Conservation (phyloP, 1,139 yeast genomes). For the Lodderomyces metapsilosis region DNA sequence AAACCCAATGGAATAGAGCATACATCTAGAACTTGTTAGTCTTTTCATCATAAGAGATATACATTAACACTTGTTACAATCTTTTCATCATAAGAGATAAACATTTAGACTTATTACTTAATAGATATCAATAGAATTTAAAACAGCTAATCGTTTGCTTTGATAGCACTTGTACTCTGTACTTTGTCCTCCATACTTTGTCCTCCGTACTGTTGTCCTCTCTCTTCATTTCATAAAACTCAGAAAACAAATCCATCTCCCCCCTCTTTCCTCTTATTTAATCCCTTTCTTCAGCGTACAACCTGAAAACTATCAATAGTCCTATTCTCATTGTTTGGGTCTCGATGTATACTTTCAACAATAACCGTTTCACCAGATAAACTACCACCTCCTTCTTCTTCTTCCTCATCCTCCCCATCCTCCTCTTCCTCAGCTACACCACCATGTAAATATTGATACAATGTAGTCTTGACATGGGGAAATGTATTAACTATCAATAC, state of each 20-base stretch:
- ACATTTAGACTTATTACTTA: no score
- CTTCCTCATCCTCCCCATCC: slow-evolving; percentile 19
- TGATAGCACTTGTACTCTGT: no score
- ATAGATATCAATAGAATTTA: no score
- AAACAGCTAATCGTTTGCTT: no score
- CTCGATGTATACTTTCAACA: slow-evolving; percentile 10
- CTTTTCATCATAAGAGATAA: no score
- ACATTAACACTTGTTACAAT: no score
- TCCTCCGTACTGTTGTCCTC: no score
- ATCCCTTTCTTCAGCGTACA: slow-evolving; percentile 5
- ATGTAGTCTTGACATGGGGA: slow-evolving; percentile 45
- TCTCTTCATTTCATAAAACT: no score
- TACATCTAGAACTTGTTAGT: no score
- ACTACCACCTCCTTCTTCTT: slow-evolving; percentile 18
- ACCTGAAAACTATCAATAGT: slow-evolving; percentile 20
- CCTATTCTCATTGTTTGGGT: slow-evolving; percentile 15
- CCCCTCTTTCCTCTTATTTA: not conserved
- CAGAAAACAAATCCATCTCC: not conserved
- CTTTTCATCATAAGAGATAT: no score
- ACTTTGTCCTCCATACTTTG: no score
- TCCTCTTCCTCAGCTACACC: slow-evolving; percentile 17
- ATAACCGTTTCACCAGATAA: slow-evolving; percentile 8
- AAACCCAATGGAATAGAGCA: no score
- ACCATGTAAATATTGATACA: slow-evolving; percentile 26
- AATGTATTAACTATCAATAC: slow-evolving; percentile 48